Percentiles rank a stretch among this genome's conserved stretches.
Evolutionary conservation across 306 rosid species (phyloP).

Genomic region (Cicer bijugum): DNA sequence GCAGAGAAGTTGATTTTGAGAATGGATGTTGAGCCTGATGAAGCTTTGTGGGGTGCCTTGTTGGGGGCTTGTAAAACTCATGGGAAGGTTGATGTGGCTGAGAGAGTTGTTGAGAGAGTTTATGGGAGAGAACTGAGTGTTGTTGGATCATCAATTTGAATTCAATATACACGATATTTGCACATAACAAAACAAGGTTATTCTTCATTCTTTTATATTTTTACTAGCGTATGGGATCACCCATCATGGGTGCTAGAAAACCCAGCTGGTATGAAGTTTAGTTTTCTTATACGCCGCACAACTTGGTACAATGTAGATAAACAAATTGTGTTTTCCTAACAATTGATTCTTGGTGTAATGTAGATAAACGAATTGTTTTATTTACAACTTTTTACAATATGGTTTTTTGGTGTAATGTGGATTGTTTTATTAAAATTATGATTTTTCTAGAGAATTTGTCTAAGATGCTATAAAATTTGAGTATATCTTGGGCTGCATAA

Average conservation of each 20-base stretch:
- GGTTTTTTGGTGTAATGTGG: background rate
- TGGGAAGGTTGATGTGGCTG: constrained; percentile 67
- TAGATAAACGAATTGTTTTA: background rate
- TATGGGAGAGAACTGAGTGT: constrained; percentile 40
- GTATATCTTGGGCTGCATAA: background rate
- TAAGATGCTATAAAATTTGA: background rate
- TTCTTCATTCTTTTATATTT: background rate
- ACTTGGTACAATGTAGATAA: background rate
- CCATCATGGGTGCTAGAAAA: background rate
- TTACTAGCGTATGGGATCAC: background rate
- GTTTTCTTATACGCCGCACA: background rate
- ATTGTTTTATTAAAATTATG: background rate
- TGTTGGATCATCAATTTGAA: constrained; percentile 41
- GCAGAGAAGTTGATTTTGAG: constrained; percentile 61
- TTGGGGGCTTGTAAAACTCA: constrained; percentile 68
- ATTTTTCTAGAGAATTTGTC: background rate
- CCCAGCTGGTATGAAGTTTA: background rate
- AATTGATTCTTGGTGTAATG: background rate
- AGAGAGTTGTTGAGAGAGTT: constrained; percentile 55
- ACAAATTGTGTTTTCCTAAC: background rate
- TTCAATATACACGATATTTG: background rate
- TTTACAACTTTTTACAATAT: background rate
- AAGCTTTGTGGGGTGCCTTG: constrained; percentile 60
- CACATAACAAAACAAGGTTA: background rate
- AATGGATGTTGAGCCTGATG: constrained; percentile 64